These are phyloP conservation scores for Glomus cerebriforme DNA, from an alignment of 192 early-diverging fungal genomes.

Conservation along the genomic window DNA sequence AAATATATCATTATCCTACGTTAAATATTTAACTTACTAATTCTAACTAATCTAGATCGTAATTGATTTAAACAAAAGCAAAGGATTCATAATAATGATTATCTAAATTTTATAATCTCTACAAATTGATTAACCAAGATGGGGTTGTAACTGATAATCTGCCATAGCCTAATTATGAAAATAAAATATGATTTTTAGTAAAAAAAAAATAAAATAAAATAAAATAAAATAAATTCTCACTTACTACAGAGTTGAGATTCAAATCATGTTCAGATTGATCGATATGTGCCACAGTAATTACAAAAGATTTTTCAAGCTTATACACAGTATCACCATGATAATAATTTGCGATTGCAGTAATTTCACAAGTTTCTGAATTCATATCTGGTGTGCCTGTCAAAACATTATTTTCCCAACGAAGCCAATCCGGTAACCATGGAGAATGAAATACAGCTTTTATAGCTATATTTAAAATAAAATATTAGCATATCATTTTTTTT, in stretches of 20 bases:
- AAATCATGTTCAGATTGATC: slow-evolving; percentile 41
- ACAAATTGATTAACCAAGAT: slow-evolving; percentile 9
- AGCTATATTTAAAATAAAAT: slow-evolving; percentile 36
- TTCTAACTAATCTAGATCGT: too few relatives aligned
- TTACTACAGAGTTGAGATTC: slow-evolving; percentile 35
- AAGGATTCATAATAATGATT: too few relatives aligned
- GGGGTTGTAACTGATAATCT: slow-evolving; percentile 31
- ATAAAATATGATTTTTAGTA: not conserved
- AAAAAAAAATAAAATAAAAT: not conserved
- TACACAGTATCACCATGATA: slow-evolving; percentile 55
- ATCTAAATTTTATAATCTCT: not conserved
- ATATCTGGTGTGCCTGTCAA: slow-evolving; percentile 63
- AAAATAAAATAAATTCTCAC: not conserved
- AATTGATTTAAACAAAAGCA: too few relatives aligned
- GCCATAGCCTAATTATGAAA: slow-evolving; percentile 28
- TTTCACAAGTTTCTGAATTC: slow-evolving; percentile 58
- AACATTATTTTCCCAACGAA: slow-evolving; percentile 73
- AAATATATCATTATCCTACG: too few relatives aligned
- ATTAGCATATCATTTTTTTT: not conserved
- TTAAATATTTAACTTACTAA: too few relatives aligned
- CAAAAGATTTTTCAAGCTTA: slow-evolving; percentile 47
- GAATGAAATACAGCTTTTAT: slow-evolving; percentile 73
- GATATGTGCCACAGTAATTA: slow-evolving; percentile 38
- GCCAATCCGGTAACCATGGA: slow-evolving; percentile 70
- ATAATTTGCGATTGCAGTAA: slow-evolving; percentile 69